Evolutionary conservation across 192 early-diverging fungal genomes (phyloP).

Genomic region (Pilaira anomala): DNA sequence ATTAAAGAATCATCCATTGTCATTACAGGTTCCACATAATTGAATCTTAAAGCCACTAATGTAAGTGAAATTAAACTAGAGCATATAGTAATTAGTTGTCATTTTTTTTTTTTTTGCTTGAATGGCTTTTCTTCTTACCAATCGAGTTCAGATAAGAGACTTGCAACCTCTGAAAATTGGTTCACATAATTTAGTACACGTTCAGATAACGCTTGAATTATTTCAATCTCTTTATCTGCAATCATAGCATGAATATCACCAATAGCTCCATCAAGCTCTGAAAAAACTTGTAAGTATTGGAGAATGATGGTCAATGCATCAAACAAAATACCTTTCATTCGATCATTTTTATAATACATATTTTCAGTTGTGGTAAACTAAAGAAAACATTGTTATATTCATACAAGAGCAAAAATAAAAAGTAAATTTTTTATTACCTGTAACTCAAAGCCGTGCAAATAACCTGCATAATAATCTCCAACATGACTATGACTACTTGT

Average conservation of each 20-base stretch:
- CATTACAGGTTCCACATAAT: conserved; percentile 56
- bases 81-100: not conserved
- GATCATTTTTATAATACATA: conserved; percentile 69
- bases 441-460: conserved; percentile 49
- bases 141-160: conserved; percentile 64
- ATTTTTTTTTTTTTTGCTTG: too few relatives aligned
- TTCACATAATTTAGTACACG: conserved; percentile 42
- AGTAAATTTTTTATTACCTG: conserved; percentile 44
- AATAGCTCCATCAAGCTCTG: conserved; percentile 73
- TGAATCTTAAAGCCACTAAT: conserved; percentile 49
- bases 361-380: conserved; percentile 66
- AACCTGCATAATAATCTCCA: not conserved
- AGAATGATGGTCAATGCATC: not conserved
- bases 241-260: conserved; percentile 87
- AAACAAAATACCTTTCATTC: conserved; percentile 41
- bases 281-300: not conserved
- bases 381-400: not conserved
- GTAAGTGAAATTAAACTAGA: conserved; percentile 62
- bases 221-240: conserved; percentile 82
- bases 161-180: conserved; percentile 37
- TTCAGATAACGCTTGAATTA: conserved; percentile 69
- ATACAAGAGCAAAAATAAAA: not conserved
- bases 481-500: too few relatives aligned
- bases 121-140: conserved; percentile 51
- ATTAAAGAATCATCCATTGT: conserved; percentile 50